Base-by-base conservation (phyloP, 768 basidiomycete species). In the Postia placenta region DNA sequence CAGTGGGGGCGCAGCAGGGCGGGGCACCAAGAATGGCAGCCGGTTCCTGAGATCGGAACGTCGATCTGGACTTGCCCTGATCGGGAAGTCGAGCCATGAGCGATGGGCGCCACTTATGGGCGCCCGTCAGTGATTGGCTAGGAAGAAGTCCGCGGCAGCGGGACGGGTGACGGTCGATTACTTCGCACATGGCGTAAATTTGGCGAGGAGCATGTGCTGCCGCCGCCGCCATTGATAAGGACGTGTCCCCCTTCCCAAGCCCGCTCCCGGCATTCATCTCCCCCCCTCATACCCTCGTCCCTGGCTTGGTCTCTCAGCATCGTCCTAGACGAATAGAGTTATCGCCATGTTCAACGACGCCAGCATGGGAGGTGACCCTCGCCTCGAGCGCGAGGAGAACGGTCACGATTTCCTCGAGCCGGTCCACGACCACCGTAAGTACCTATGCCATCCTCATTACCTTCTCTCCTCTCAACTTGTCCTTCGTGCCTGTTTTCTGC, bases 301-400 rank as follows among this genome's bases (percentile, higher is more conserved):
- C 15, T 33, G 30, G 30, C 15, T 33, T 15, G 15, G 15, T 15
- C 7, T 33, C 30, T 33, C 7, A 15, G 15, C 30, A 7, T 7
- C 42, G 6, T 7, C 19, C 4, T 24, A 14, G 15, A 43, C 42
- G n/a, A 22, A 43, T 11, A 26, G 11, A 5, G 42, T n/a, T 22
- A 24, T 28, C 19, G 3, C 26, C 6, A 43, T 43, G 42, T 43
- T 26, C 42, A 43, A 43, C 25, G 26, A 43, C 42, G 42, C 42
- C 22, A 28, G 26, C 42, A 26, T 43, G 42, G 42, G 26, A 15
- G 42, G 42, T n/a, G 42, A 43, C 26, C 42, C 42, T 15, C 42
- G 42, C 26, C 25, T 43, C 24, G 42, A 43, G 42, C 25, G 28
- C 7, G 42, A 43, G 25, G 42, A 43, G 26, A 43, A 43, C 17